Percentiles rank a stretch among this genome's conserved stretches.
Evolutionary conservation across 176 grass and related monocot species (phyloP).

Genomic region (Oropetium thomaeum): DNA sequence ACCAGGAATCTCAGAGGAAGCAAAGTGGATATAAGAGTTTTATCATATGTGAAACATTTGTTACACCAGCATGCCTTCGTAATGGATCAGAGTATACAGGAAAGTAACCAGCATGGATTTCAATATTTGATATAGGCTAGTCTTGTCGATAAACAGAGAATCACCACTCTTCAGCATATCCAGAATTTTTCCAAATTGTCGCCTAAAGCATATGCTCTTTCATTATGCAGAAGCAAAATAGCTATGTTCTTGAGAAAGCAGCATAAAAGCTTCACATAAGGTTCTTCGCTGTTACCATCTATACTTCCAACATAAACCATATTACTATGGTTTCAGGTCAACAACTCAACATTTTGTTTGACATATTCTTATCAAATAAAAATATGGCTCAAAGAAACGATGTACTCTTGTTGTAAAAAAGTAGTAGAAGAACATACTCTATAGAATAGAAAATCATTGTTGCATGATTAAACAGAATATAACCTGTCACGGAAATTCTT

Average conservation of each 20-base stretch:
- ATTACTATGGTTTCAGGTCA: not conserved
- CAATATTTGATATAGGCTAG: not conserved
- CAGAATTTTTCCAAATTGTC: not conserved
- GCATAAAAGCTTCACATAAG: not conserved
- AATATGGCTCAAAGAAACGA: slow-evolving; percentile 14
- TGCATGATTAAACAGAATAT: not conserved
- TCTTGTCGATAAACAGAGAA: not conserved
- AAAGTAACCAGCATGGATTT: slow-evolving; percentile 3
- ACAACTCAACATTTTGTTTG: not conserved
- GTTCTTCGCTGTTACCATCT: not conserved
- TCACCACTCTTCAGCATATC: not conserved
- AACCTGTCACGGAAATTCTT: not conserved
- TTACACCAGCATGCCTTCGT: slow-evolving; percentile 1
- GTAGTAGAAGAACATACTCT: slow-evolving; percentile 25
- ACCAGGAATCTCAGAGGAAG: not conserved
- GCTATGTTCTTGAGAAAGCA: slow-evolving; percentile 13
- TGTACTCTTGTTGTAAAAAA: not conserved
- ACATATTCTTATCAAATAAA: slow-evolving; percentile 21
- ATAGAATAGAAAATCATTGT: slow-evolving; percentile 15
- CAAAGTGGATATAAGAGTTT: slow-evolving; percentile 29
- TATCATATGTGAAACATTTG: slow-evolving; percentile 12
- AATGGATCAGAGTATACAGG: not conserved
- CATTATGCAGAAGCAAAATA: not conserved
- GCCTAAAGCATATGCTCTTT: not conserved
- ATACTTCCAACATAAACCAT: slow-evolving; percentile 8